phyloP scores from a whole-genome alignment of 2,329 filamentous ascomycete species.

The Penicillium sp. region DNA sequence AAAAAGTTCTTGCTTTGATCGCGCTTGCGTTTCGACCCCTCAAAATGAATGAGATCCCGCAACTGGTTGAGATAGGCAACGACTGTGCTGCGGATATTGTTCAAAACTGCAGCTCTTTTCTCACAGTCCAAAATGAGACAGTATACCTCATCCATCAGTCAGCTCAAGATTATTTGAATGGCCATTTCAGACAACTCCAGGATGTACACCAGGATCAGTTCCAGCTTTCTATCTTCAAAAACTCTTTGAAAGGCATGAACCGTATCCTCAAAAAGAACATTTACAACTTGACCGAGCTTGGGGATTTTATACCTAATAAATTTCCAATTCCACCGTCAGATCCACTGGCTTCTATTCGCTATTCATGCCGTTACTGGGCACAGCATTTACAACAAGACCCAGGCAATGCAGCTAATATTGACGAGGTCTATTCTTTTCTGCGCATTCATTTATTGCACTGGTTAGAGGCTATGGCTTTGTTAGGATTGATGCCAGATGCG shows the following conservation, averaged over 20 bases:
- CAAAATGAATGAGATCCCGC: slow-evolving; percentile 30
- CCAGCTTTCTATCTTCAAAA: not conserved
- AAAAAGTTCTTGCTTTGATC: slow-evolving; percentile 30
- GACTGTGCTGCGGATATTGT: slow-evolving; percentile 14
- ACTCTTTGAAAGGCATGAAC: not conserved
- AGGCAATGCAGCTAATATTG: slow-evolving; percentile 10
- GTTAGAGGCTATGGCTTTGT: not conserved
- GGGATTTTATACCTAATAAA: not conserved
- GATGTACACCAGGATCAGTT: not conserved
- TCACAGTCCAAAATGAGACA: slow-evolving; percentile 17
- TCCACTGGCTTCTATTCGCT: not conserved
- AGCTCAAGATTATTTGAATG: slow-evolving; percentile 21
- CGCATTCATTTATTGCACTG: slow-evolving; percentile 1
- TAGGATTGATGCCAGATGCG: not conserved
- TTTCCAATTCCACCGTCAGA: not conserved
- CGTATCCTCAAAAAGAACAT: not conserved
- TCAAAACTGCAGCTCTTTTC: slow-evolving; percentile 23
- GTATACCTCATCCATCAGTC: slow-evolving; percentile 28
- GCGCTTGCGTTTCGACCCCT: slow-evolving; percentile 36
- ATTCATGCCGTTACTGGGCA: slow-evolving; percentile 19
- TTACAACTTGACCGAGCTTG: not conserved
- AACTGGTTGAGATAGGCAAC: not conserved
- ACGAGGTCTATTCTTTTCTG: not conserved
- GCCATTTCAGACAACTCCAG: not conserved
- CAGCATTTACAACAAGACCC: not conserved